Conservation (phyloP, 2,329 filamentous ascomycete genomes). For the Colletotrichum tanaceti region DNA sequence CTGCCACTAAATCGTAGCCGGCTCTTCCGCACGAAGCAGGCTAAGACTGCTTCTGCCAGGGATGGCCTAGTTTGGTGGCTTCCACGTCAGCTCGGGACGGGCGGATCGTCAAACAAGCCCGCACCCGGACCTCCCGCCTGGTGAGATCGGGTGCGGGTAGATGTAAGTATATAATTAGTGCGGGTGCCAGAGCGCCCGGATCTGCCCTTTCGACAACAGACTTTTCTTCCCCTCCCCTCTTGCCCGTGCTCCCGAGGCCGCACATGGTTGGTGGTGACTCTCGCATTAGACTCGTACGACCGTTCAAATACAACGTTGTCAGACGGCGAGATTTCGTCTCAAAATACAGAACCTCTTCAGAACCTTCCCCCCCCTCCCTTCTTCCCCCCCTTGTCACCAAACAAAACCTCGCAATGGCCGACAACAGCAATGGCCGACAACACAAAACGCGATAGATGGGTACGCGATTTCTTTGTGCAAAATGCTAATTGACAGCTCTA, state of each 20-base stretch:
- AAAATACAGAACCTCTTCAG: not conserved
- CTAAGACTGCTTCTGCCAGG: not conserved
- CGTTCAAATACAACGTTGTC: not conserved
- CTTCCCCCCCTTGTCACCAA: not conserved
- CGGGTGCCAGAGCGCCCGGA: no score
- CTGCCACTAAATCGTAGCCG: not conserved
- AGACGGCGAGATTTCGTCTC: not conserved
- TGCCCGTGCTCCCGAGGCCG: not conserved
- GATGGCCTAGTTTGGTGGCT: not conserved
- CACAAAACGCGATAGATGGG: not conserved
- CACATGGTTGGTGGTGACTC: not conserved
- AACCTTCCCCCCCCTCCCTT: no score
- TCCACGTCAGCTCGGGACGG: slow-evolving; percentile 17
- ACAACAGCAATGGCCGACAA: not conserved
- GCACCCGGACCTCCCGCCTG: no score
- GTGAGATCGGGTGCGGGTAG: no score
- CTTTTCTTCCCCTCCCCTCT: not conserved
- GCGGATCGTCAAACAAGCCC: slow-evolving; percentile 14
- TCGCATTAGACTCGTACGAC: slow-evolving; percentile 3
- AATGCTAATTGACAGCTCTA: slow-evolving; percentile 6
- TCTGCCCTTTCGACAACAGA: not conserved
- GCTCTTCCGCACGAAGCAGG: not conserved
- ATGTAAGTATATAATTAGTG: no score
- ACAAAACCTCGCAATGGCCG: not conserved
- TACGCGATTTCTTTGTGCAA: not conserved